Base-by-base conservation (phyloP, 2,329 filamentous ascomycete species). In the Cadophora sp. region DNA sequence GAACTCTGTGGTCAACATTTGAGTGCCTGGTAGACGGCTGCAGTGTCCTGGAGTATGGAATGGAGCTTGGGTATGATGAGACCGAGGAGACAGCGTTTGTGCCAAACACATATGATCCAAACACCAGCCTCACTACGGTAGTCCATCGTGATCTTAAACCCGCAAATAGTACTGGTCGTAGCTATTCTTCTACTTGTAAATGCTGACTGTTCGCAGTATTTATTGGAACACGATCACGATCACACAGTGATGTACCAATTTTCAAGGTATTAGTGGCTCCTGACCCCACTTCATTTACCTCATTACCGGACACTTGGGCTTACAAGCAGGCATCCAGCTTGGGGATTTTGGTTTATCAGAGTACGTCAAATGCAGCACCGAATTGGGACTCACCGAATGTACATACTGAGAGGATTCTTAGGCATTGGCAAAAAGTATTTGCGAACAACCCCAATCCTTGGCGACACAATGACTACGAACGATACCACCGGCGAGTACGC, bases 1-100 rank as follows among this genome's bases (percentile, higher is more conserved):
- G 51, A 16, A 63, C 62, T 9, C 63, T 68, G 2, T 68, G 67
- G 67, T 11, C 22, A 4, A 34, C 66, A 7, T 68, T 68, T 37
- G 56, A 65, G 5, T 68, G 62, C 31, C 31, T 68, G 6, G 48
- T 62, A 1, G 62, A 68, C n/a, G 67, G 50, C 1, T 40, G 56
- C 9, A 29, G 26, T 34, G 48, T 61, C 12, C 12, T 68, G 29
- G 59, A 65, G 16, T 46, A 66, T 55, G 61, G 61, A 40, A 19
- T 16, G 22, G 53, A 64, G n/a, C 26, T 59, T 11, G 31, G 31
- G 5, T 19, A 34, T 9, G 19, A 46, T 55, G 56, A 50, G 31
- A 34, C 31, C 11, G 31, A 34, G 31, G 31, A 34, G 11, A 34
- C 31, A 34, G 31, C 31, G 31, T 34, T 34, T 11, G 31, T 34